Evolutionary conservation across 106 monocot genomes (phyloP), one percentile per base, ranked within the genome.

Genomic region (Hemerocallis citrina): DNA sequence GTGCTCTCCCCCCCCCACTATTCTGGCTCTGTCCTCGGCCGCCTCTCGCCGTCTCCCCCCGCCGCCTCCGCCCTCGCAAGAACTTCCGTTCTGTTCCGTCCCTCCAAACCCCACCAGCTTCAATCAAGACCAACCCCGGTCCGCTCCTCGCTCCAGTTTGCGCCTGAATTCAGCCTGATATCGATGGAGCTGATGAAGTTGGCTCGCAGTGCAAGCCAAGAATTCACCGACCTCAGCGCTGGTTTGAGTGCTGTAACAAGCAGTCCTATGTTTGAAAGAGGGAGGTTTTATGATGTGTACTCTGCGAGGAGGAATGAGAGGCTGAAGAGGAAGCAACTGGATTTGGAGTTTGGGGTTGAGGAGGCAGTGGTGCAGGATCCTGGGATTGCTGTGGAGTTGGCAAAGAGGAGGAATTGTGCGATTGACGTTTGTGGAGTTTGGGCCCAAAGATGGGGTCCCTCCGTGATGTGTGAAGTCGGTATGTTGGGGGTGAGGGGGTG

Each of bases 21-120:
- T n/a, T n/a, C n/a, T n/a, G n/a, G n/a, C n/a, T n/a, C n/a, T n/a
- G n/a, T n/a, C n/a, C n/a, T n/a, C n/a, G 75, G 62, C 92, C 92
- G 2, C 84, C 84, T 27, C 74, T 85, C 49, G 71, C 71, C 11
- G 62, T 92, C 23, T 88, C 92, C 13, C 92, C 92, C 9, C 78
- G 84, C 15, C 65, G 88, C 21, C 92, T 92, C 32, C 83, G 92
- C 33, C 74, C 84, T 11, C 84, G 81, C 57, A 73, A 75, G 0
- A 34, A 13, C 15, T 63, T 39, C 30, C 68, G 14, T n/a, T 27
- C 65, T 15, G 54, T 14, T 7, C 43, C 51, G 1, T 7, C 27
- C 17, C 13, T 49, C 55, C 65, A 47, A 69, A 58, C 68, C 48
- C 62, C 69, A 40, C 59, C 47, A 36, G 36, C 67, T 29, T 63